These are phyloP conservation scores for Coniochaeta ligniaria DNA, from an alignment of 2,329 filamentous ascomycete species.

Conservation along the genomic window DNA sequence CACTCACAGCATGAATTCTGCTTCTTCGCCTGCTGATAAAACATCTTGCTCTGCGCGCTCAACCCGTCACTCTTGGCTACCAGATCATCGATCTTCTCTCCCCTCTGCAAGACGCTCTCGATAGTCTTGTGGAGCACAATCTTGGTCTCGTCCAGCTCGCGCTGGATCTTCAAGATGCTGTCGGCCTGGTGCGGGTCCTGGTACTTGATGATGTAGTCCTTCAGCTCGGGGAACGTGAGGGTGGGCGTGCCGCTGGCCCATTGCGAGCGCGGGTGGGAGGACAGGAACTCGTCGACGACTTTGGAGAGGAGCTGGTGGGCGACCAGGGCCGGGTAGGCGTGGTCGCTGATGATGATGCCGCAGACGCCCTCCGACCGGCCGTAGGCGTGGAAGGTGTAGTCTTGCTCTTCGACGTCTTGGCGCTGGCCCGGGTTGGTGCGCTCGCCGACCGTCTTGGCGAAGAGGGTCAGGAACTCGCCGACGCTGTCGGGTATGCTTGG, in stretches of 20 bases:
- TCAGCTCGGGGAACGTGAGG: constrained; percentile 63
- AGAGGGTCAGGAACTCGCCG: constrained; percentile 68
- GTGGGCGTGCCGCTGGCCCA: constrained; percentile 51
- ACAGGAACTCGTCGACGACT: constrained; percentile 76
- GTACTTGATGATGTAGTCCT: constrained; percentile 66
- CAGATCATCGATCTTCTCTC: constrained; percentile 90
- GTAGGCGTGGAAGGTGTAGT: constrained; percentile 72
- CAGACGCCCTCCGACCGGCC: constrained; percentile 65
- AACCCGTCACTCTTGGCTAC: constrained; percentile 88
- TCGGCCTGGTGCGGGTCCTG: constrained; percentile 82
- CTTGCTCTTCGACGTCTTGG: constrained; percentile 76
- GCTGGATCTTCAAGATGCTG: constrained; percentile 89
- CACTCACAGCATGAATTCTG: constrained; percentile 64
- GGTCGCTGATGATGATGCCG: constrained; percentile 66
- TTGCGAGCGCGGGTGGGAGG: constrained; percentile 55
- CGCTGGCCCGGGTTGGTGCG: constrained; percentile 67
- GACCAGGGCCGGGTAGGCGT: constrained; percentile 51
- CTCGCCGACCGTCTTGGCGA: constrained; percentile 81
- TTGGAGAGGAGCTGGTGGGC: constrained; percentile 78
- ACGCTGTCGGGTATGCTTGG: constrained; percentile 12
- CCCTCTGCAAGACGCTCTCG: constrained; percentile 74
- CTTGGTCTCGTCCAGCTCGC: constrained; percentile 94
- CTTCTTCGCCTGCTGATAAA: constrained; percentile 73
- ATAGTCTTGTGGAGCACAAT: constrained; percentile 95
- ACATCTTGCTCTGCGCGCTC: constrained; percentile 91